Percentiles rank a stretch among this genome's conserved stretches.
These are phyloP conservation scores for Xylariaceae sp. DNA, from an alignment of 2,329 filamentous ascomycete species.

Conservation along the genomic window DNA sequence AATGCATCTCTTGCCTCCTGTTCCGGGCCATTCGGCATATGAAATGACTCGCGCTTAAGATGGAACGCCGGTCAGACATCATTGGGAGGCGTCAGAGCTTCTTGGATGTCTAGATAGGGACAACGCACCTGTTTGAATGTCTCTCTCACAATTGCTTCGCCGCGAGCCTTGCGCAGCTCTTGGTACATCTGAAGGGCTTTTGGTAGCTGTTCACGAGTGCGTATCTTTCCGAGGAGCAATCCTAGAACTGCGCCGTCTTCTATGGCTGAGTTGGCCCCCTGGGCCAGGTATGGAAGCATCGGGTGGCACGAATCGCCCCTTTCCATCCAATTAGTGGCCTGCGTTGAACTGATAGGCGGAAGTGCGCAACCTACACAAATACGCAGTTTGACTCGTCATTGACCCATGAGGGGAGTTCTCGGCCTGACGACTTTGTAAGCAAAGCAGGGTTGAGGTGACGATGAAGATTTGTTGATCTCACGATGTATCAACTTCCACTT, in stretches of 20 bases:
- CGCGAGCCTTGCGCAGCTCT: conserved; percentile 42
- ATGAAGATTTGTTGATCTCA: conserved; percentile 22
- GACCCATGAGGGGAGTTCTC: conserved; percentile 50
- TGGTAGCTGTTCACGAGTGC: conserved; percentile 41
- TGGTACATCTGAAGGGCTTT: conserved; percentile 43
- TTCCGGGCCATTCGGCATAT: conserved; percentile 50
- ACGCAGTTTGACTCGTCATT: conserved; percentile 45
- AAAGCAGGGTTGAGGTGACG: not conserved
- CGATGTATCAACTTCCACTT: conserved; percentile 65
- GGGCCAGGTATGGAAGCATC: conserved; percentile 59
- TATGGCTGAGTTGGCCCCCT: conserved; percentile 61
- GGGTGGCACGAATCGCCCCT: conserved; percentile 59
- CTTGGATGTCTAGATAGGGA: not conserved
- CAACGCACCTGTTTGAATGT: conserved; percentile 47
- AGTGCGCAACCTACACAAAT: conserved; percentile 37
- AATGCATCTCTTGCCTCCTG: conserved; percentile 53
- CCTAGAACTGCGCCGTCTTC: conserved; percentile 65
- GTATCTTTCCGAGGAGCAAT: conserved; percentile 48
- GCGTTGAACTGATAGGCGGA: conserved; percentile 28
- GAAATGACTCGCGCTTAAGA: conserved; percentile 44
- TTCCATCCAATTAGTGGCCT: conserved; percentile 7
- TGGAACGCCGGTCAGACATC: not conserved
- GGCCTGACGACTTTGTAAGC: conserved; percentile 6
- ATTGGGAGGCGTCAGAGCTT: too few relatives aligned
- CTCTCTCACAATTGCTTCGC: conserved; percentile 53